phyloP scores from a whole-genome alignment of 2,329 filamentous ascomycete genomes.

The Nemania diffusa region DNA sequence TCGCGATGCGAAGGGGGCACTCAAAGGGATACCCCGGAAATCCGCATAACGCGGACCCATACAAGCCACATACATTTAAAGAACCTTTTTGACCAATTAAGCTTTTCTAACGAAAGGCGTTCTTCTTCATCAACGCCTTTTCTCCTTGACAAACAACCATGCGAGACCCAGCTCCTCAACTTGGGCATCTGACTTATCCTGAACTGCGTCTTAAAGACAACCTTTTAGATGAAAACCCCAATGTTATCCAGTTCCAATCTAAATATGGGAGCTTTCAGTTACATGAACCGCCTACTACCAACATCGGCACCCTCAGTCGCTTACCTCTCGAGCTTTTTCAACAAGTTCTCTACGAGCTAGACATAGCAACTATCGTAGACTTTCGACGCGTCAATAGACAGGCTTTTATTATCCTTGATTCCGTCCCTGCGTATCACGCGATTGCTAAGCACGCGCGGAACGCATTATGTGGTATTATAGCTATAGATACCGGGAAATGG shows the following conservation, averaged over 20 bases:
- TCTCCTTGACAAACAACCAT: slow-evolving; percentile 4
- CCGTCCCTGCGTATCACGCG: neutral
- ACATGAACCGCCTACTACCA: neutral
- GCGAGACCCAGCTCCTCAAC: neutral
- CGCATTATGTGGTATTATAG: slow-evolving; percentile 15
- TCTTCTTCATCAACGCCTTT: too few relatives aligned
- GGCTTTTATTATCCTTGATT: neutral
- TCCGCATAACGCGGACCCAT: too few relatives aligned
- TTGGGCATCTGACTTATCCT: neutral
- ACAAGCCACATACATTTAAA: too few relatives aligned
- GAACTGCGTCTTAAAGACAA: slow-evolving; percentile 2
- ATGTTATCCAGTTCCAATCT: neutral
- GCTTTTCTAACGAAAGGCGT: too few relatives aligned
- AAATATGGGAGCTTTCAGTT: neutral
- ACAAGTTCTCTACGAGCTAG: slow-evolving; percentile 11
- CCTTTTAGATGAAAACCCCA: slow-evolving; percentile 3
- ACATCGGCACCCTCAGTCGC: slow-evolving; percentile 8
- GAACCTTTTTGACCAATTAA: too few relatives aligned
- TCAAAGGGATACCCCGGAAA: too few relatives aligned
- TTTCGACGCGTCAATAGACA: slow-evolving; percentile 14
- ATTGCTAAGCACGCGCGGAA: slow-evolving; percentile 14
- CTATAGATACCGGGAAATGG: slow-evolving; percentile 1
- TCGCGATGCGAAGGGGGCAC: too few relatives aligned
- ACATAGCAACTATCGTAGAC: neutral
- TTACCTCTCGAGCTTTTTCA: slow-evolving; percentile 16